phyloP scores from a whole-genome alignment of 2,329 filamentous ascomycete species.

The Ophiocordyceps camponoti-floridani region DNA sequence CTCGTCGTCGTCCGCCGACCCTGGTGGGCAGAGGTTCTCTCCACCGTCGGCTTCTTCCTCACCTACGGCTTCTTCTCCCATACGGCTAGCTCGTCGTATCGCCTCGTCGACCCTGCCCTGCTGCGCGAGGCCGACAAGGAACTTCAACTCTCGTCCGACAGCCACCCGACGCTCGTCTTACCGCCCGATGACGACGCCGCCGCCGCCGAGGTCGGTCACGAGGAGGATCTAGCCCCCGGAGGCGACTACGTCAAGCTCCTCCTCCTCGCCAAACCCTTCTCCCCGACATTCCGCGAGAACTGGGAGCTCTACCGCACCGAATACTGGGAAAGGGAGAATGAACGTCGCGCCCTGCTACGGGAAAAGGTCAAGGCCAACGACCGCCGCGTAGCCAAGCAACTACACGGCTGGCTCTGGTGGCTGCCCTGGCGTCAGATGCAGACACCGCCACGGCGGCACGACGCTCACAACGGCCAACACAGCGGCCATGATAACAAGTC shows the following conservation, averaged over 20 bases:
- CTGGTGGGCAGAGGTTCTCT: slow-evolving; percentile 63
- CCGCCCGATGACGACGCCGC: slow-evolving; percentile 40
- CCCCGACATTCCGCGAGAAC: slow-evolving; percentile 83
- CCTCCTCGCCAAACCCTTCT: slow-evolving; percentile 85
- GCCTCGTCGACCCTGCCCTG: slow-evolving; percentile 51
- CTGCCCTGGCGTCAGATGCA: slow-evolving; percentile 42
- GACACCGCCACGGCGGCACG: slow-evolving; percentile 11
- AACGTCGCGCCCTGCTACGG: slow-evolving; percentile 59
- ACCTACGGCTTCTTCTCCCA: slow-evolving; percentile 58
- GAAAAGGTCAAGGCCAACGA: slow-evolving; percentile 51
- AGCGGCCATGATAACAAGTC: not conserved
- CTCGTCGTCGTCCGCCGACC: slow-evolving; percentile 73
- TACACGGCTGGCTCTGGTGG: slow-evolving; percentile 73
- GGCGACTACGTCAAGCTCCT: slow-evolving; percentile 86
- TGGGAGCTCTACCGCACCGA: slow-evolving; percentile 91
- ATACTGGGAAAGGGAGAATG: slow-evolving; percentile 96
- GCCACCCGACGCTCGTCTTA: slow-evolving; percentile 22
- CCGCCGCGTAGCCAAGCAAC: slow-evolving; percentile 45
- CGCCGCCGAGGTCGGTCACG: slow-evolving; percentile 36
- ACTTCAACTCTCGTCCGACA: slow-evolving; percentile 26
- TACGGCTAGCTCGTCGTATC: slow-evolving; percentile 51
- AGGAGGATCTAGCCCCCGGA: slow-evolving; percentile 79
- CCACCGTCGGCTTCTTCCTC: slow-evolving; percentile 57
- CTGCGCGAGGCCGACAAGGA: slow-evolving; percentile 42
- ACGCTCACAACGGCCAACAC: slow-evolving; percentile 11